Conservation (phyloP, 768 basidiomycete species). For the Pleurotus djamor region DNA sequence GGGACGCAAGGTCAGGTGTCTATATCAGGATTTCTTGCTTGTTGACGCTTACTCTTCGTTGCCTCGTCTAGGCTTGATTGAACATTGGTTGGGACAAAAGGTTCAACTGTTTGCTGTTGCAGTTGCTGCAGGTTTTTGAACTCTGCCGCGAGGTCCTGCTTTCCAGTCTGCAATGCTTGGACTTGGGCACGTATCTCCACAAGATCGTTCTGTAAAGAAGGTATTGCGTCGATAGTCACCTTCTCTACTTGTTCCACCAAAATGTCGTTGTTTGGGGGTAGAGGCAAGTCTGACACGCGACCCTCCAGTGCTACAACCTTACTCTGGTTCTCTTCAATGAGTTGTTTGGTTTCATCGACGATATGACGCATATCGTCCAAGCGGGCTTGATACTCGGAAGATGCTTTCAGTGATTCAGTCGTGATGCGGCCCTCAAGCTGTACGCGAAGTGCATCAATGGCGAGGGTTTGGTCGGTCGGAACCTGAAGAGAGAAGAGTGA, state of each 20-base stretch:
- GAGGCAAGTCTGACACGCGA: constrained; percentile 25
- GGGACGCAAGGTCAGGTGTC: neutral
- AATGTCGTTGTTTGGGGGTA: constrained; percentile 37
- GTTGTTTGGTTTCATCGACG: constrained; percentile 22
- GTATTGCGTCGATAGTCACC: constrained; percentile 15
- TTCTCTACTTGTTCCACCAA: constrained; percentile 27
- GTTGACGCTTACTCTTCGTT: constrained; percentile 34
- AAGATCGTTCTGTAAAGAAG: constrained; percentile 28
- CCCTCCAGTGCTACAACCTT: constrained; percentile 10
- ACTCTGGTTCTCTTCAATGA: constrained; percentile 1
- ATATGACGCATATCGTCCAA: constrained; percentile 38
- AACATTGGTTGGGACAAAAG: constrained; percentile 22
- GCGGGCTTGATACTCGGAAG: constrained; percentile 32
- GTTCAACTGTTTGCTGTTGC: constrained; percentile 18
- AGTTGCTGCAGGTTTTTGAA: constrained; percentile 10
- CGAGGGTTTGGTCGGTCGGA: neutral
- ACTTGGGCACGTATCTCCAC: constrained; percentile 9
- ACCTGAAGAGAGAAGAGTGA: neutral
- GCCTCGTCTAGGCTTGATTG: constrained; percentile 30
- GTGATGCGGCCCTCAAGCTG: neutral
- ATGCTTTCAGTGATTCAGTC: neutral
- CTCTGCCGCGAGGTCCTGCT: neutral
- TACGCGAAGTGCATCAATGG: neutral
- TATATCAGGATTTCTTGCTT: neutral
- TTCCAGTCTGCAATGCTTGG: neutral